These are phyloP conservation scores for Pythium insidiosum DNA, from an alignment of 352 stramenopile species.

Conservation along the genomic window DNA sequence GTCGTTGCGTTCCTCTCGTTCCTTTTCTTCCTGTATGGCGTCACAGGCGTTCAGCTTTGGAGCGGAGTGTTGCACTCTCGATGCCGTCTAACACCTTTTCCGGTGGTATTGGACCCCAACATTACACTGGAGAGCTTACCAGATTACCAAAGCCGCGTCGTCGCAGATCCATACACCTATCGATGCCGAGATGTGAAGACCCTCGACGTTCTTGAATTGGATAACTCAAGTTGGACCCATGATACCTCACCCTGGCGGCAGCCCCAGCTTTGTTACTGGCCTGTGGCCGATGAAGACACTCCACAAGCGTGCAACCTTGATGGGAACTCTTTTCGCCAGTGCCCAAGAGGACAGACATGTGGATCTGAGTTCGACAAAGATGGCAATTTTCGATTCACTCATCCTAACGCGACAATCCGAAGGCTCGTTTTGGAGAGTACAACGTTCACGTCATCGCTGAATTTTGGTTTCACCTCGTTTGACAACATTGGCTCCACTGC, in stretches of 20 bases:
- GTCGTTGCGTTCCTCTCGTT: slow-evolving; percentile 42
- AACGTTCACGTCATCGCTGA: slow-evolving; percentile 66
- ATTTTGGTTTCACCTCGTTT: slow-evolving; percentile 84
- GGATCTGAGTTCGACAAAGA: slow-evolving; percentile 55
- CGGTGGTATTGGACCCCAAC: slow-evolving; percentile 33
- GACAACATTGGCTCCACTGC: slow-evolving; percentile 83
- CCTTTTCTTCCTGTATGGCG: slow-evolving; percentile 56
- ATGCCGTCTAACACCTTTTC: slow-evolving; percentile 62
- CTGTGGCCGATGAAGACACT: slow-evolving; percentile 60
- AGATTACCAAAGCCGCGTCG: slow-evolving; percentile 20
- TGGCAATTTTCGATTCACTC: slow-evolving; percentile 60
- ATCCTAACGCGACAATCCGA: slow-evolving; percentile 25
- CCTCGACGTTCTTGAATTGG: slow-evolving; percentile 19
- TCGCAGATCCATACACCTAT: slow-evolving; percentile 28
- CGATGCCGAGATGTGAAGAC: slow-evolving; percentile 26
- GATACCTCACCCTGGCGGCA: slow-evolving; percentile 42
- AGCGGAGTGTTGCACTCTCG: slow-evolving; percentile 50
- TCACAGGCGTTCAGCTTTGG: slow-evolving; percentile 80
- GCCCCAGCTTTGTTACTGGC: slow-evolving; percentile 86
- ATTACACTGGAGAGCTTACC: slow-evolving; percentile 21
- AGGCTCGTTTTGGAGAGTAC: slow-evolving; percentile 24
- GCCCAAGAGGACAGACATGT: slow-evolving; percentile 27
- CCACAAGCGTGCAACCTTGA: slow-evolving; percentile 49
- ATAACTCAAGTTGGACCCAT: slow-evolving; percentile 25
- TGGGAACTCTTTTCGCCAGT: slow-evolving; percentile 21